Conservation (phyloP, 1,284 basidiomycete genomes). For the Tilletia walkeri region DNA sequence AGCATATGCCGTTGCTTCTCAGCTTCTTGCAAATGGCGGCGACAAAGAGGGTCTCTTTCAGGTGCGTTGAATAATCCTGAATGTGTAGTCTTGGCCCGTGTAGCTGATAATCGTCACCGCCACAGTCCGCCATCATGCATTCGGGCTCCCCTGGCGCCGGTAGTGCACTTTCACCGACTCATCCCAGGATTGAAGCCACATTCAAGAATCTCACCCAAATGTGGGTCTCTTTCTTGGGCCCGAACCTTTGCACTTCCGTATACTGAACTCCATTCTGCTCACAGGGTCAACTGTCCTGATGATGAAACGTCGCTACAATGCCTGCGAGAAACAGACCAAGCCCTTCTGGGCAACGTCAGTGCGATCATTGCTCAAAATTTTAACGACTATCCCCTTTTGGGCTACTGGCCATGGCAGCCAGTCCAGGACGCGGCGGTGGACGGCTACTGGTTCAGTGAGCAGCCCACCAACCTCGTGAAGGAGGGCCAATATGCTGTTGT, state of each 20-base stretch:
- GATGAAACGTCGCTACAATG: background rate
- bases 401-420: slow-evolving; percentile 15
- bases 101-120: background rate
- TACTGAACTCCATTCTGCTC: background rate
- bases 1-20: slow-evolving; percentile 7
- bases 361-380: slow-evolving; percentile 13
- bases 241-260: background rate
- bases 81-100: background rate
- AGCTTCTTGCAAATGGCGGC: slow-evolving; percentile 8
- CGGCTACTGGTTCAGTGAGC: background rate
- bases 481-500: background rate
- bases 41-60: slow-evolving; percentile 3
- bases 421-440: background rate
- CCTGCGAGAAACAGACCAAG: slow-evolving; percentile 6
- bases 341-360: background rate
- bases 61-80: background rate
- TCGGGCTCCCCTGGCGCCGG: slow-evolving; percentile 6
- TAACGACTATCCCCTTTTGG: background rate
- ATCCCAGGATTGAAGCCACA: background rate
- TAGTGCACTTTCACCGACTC: background rate
- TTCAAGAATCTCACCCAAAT: slow-evolving; percentile 7
- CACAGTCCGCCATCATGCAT: slow-evolving; percentile 11
- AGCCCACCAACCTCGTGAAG: background rate
- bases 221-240: background rate
- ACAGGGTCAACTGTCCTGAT: background rate